Evolutionary conservation across 129 eudicot species (phyloP).

Genomic region (Solidago caesia): DNA sequence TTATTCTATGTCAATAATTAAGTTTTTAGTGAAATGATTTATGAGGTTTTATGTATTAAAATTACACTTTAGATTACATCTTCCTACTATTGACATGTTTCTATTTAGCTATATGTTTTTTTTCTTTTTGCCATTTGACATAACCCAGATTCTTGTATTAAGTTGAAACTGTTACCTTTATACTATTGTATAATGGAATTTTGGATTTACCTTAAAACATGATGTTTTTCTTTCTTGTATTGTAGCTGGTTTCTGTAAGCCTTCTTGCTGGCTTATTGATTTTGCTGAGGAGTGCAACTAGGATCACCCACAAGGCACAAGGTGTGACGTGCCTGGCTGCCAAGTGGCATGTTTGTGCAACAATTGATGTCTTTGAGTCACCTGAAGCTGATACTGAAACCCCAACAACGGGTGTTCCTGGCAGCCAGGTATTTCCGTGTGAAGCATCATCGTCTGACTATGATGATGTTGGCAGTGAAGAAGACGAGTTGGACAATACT

Average conservation of each 20-base stretch:
- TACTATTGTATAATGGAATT: background rate
- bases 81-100: too few species aligned
- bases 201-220: background rate
- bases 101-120: too few species aligned
- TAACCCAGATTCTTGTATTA: background rate
- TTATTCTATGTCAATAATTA: background rate
- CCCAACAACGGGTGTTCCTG: constrained; percentile 33
- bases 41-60: background rate
- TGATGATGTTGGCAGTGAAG: constrained; percentile 83
- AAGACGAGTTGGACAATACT: constrained; percentile 76
- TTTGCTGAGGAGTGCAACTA: constrained; percentile 74
- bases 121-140: background rate
- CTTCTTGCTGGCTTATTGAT: constrained; percentile 82
- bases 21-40: background rate
- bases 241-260: constrained; percentile 74
- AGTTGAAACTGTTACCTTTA: background rate
- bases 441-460: constrained; percentile 57
- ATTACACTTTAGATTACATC: background rate
- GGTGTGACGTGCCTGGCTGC: constrained; percentile 80
- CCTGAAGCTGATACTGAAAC: constrained; percentile 66
- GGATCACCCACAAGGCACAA: constrained; percentile 92
- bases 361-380: constrained; percentile 64
- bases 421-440: constrained; percentile 31
- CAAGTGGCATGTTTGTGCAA: constrained; percentile 92
- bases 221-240: constrained; percentile 11